Conservation (phyloP, 441 rosid genomes). For the Euphorbia neoarborescens region DNA sequence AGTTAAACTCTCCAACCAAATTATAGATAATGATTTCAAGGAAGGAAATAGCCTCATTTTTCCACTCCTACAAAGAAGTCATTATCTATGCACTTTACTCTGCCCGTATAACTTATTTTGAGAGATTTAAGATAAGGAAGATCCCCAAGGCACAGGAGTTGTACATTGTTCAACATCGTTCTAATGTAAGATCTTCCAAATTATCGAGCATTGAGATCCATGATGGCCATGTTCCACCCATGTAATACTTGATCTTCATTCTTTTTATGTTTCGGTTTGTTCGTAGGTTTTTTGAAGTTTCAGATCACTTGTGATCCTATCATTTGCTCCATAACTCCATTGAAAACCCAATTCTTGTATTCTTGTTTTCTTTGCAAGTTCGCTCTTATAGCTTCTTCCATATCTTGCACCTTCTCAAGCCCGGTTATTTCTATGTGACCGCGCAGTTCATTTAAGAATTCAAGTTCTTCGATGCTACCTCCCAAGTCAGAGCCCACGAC, state of each 20-base stretch:
- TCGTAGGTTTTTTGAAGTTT: no score
- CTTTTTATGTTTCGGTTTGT: constrained; percentile 13
- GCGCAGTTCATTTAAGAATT: constrained; percentile 4
- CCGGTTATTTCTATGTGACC: background rate
- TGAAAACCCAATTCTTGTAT: background rate
- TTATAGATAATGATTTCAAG: background rate
- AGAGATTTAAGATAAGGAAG: background rate
- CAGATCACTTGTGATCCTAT: no score
- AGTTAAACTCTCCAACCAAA: background rate
- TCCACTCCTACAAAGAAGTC: background rate
- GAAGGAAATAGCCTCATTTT: background rate
- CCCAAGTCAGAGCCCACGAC: constrained; percentile 10
- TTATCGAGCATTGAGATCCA: constrained; percentile 8
- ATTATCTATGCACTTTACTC: background rate
- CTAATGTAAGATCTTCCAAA: background rate
- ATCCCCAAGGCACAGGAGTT: background rate
- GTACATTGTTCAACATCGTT: background rate
- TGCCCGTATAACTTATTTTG: background rate
- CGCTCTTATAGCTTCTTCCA: background rate
- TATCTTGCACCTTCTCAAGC: constrained; percentile 8
- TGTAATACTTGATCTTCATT: constrained; percentile 1
- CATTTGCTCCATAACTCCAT: background rate
- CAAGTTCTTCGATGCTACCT: background rate
- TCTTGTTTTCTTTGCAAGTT: background rate
- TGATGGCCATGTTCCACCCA: constrained; percentile 16